Evolutionary conservation across 352 stramenopile genomes (phyloP).

Genomic region (Globisporangium perplexum): DNA sequence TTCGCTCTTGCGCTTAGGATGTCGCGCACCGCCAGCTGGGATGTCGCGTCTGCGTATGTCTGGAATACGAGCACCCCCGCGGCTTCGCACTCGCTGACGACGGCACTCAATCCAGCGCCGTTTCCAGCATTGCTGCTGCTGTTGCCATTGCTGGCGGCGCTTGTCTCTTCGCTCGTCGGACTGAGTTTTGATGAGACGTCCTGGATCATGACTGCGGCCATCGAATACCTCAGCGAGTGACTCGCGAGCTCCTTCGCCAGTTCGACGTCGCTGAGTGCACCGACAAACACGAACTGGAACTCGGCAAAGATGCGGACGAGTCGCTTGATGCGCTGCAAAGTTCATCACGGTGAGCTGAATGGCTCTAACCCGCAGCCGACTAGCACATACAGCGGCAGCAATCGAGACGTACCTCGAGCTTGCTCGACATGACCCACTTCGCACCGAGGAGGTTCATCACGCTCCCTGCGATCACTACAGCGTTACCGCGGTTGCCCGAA

Average conservation of each 20-base stretch:
- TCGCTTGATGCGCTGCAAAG: slow-evolving; percentile 9
- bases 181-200: slow-evolving; percentile 5
- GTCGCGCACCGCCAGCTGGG: slow-evolving; percentile 3
- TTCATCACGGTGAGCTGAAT: too few relatives aligned
- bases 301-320: slow-evolving; percentile 15
- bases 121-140: neutral
- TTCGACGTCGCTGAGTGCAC: slow-evolving; percentile 11
- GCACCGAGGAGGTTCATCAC: slow-evolving; percentile 12
- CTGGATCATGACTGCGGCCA: slow-evolving; percentile 19
- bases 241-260: slow-evolving; percentile 10
- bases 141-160: neutral
- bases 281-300: slow-evolving; percentile 19
- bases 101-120: neutral
- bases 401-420: slow-evolving; percentile 7
- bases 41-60: slow-evolving; percentile 14
- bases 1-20: slow-evolving; percentile 8
- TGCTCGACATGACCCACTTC: slow-evolving; percentile 8
- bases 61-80: slow-evolving; percentile 6
- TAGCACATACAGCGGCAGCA: neutral
- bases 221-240: slow-evolving; percentile 3
- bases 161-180: neutral
- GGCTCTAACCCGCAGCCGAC: too few relatives aligned
- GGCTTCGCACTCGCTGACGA: slow-evolving; percentile 5
- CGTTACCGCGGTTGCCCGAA: neutral
- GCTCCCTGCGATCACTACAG: slow-evolving; percentile 10